These are phyloP conservation scores for Tricholoma sp. DNA, from an alignment of 768 basidiomycete species.

Conservation along the genomic window DNA sequence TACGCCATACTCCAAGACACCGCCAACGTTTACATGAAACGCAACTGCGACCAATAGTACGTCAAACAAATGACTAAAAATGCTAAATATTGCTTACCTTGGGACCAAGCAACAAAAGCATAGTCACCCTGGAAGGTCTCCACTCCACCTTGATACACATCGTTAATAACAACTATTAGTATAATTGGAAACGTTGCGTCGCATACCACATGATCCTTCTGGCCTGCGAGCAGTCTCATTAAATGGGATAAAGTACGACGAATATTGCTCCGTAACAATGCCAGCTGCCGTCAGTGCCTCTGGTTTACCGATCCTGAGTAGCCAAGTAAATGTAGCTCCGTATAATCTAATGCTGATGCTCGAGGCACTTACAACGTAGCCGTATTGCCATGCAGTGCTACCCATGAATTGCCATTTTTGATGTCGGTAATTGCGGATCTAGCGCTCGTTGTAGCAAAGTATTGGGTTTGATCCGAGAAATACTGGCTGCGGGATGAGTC, in stretches of 20 bases:
- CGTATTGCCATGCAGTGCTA: not conserved
- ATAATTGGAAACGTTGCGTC: not conserved
- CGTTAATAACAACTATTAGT: not conserved
- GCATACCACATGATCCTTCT: constrained; percentile 15
- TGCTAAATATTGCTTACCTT: constrained; percentile 1
- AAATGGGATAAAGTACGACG: constrained; percentile 24
- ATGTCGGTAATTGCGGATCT: not conserved
- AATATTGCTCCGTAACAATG: constrained; percentile 23
- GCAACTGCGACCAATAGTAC: not conserved
- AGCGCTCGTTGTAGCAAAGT: not conserved
- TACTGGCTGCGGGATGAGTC: not conserved
- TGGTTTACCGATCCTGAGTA: constrained; percentile 26
- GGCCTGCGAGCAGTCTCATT: constrained; percentile 17
- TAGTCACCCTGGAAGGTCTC: constrained; percentile 18
- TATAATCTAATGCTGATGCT: not conserved
- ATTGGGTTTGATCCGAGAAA: not conserved
- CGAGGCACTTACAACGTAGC: not conserved
- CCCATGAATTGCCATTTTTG: not conserved
- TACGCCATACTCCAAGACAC: not conserved
- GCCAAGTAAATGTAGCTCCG: not conserved
- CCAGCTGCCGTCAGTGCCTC: constrained; percentile 22
- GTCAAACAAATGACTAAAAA: not conserved
- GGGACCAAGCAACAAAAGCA: constrained; percentile 22
- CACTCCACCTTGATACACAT: constrained; percentile 7
- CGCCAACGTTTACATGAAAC: not conserved